Base-by-base conservation (phyloP, 2,329 filamentous ascomycete species). In the Colletotrichum liaoningense region DNA sequence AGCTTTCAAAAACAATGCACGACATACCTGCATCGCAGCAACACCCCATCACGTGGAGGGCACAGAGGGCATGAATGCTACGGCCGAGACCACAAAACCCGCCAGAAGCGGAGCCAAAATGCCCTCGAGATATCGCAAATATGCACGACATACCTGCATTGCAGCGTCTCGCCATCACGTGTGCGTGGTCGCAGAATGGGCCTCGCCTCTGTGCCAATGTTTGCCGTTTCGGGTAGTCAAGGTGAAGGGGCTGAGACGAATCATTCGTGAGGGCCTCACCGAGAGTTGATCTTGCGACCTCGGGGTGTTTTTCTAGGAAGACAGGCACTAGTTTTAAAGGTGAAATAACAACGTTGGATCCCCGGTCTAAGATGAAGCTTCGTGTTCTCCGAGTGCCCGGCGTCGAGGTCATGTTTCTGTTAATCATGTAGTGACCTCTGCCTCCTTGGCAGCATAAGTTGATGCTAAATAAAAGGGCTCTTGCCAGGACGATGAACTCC, bases 121-220 rank as follows among this genome's bases (percentile, higher is more conserved):
- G 33, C 55, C 65, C 56, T 72, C 54, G 69, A 72, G 69, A 72
- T 74, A 68, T 68, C 55, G 63, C 59, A 72, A 72, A 64, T 74
- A 74, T 74, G 73, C 73, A 74, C 57, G 63, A 73, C 73, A 73
- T 66, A 69, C 60, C 49, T 73, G 70, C 73, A 73, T 67, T 42
- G 73, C 70, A 73, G 63, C 22, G 16, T 59, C 42, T 42, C 11
- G 24, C 24, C 56, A 70, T 73, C 70, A 74, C 73, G 73, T 73
- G 70, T 28, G 66, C 11, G 28, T 54, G 64, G 73, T 63, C 68
- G 68, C 72, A 74, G 72, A 72, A 72, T 28, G 49, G 68, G 72
- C 69, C 72, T 42, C 38, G 35, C 14, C 4, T 35, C 62, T 22
- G 63, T 49, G 9, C 16, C 24, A 38, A 14, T 52, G 1, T 54